Conservation (phyloP, 208 protist species). For the Novymonas esmeraldas region DNA sequence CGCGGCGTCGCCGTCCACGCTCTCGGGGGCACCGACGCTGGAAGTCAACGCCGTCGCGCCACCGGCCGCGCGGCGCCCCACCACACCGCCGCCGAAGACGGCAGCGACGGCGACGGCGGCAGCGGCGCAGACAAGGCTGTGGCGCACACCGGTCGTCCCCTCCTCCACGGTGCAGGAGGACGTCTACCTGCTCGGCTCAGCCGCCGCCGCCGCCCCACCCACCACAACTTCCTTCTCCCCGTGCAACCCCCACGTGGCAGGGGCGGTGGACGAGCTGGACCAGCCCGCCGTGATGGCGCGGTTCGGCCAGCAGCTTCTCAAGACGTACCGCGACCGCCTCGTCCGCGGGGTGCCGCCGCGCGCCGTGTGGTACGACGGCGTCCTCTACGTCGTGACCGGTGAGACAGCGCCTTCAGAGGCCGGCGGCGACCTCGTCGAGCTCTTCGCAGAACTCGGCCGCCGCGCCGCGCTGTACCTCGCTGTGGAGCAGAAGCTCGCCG, state of each 20-base stretch:
- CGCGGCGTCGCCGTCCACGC: background rate
- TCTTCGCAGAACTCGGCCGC: conserved; percentile 34
- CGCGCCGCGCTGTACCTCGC: conserved; percentile 50
- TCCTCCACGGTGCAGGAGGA: background rate
- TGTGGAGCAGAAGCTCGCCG: conserved; percentile 53
- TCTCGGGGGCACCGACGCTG: no score
- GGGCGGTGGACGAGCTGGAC: background rate
- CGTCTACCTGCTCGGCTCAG: background rate
- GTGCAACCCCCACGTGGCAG: no score
- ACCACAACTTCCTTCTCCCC: background rate
- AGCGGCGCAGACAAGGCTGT: background rate
- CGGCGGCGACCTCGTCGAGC: conserved; percentile 8
- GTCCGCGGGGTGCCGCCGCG: conserved; percentile 43
- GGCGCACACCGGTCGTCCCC: conserved; percentile 10
- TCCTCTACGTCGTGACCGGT: conserved; percentile 53
- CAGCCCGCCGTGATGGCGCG: conserved; percentile 19
- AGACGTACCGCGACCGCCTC: conserved; percentile 49
- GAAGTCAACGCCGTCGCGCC: background rate
- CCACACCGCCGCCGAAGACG: no score
- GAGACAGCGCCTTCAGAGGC: conserved; percentile 3
- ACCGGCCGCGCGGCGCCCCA: no score
- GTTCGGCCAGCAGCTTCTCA: conserved; percentile 56
- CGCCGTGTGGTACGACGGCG: conserved; percentile 35
- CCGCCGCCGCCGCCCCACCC: no score
- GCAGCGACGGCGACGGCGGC: background rate